These are phyloP conservation scores for Calocera viscosa DNA, from an alignment of 768 basidiomycete species.

Conservation along the genomic window DNA sequence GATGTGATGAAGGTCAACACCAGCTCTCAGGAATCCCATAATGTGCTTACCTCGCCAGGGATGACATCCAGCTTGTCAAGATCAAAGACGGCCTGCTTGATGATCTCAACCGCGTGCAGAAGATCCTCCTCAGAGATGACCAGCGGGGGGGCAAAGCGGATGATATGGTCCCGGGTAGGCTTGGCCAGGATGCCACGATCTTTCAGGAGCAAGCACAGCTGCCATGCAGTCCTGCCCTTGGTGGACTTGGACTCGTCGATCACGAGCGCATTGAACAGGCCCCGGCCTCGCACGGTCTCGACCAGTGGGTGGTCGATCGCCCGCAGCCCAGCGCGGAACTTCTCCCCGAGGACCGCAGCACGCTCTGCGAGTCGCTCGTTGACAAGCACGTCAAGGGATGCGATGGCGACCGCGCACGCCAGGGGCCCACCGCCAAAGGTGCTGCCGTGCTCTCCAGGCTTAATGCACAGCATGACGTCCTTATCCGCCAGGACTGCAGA, in stretches of 20 bases:
- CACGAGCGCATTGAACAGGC: slow-evolving; percentile 85
- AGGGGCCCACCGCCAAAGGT: slow-evolving; percentile 97
- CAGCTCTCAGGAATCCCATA: too few relatives aligned
- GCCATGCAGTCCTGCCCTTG: slow-evolving; percentile 84
- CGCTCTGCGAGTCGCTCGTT: slow-evolving; percentile 77
- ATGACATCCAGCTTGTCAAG: slow-evolving; percentile 53
- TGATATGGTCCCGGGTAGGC: slow-evolving; percentile 88
- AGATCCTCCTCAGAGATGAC: slow-evolving; percentile 87
- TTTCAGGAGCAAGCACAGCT: slow-evolving; percentile 86
- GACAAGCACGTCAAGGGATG: slow-evolving; percentile 79
- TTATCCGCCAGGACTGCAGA: slow-evolving; percentile 85
- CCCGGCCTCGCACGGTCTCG: slow-evolving; percentile 67
- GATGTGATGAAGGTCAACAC: background rate
- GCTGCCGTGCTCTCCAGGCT: slow-evolving; percentile 89
- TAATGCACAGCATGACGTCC: slow-evolving; percentile 88
- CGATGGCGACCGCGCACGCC: slow-evolving; percentile 90
- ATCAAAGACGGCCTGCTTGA: slow-evolving; percentile 64
- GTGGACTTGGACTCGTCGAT: slow-evolving; percentile 71
- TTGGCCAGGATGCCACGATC: slow-evolving; percentile 85
- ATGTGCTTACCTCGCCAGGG: slow-evolving; percentile 5
- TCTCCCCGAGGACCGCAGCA: slow-evolving; percentile 62
- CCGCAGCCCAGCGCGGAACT: slow-evolving; percentile 56
- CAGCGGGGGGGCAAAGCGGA: slow-evolving; percentile 91
- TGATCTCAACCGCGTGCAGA: slow-evolving; percentile 56
- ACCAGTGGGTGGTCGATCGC: slow-evolving; percentile 60